Conservation (phyloP, 2,329 filamentous ascomycete species). For the Ceratocystis ficicola region DNA sequence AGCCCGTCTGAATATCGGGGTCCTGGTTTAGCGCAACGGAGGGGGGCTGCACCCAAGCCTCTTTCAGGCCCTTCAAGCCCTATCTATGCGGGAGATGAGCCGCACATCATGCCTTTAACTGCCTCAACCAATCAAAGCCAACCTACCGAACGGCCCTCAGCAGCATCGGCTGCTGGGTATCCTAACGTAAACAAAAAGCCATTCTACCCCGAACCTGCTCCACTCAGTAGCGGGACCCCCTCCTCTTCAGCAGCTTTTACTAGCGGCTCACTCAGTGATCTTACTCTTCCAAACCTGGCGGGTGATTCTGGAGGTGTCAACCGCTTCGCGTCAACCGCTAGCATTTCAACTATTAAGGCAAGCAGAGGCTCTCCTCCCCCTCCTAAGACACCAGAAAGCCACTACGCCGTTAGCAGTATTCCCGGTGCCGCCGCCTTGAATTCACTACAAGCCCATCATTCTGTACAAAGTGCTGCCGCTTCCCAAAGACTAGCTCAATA, state of each 20-base stretch:
- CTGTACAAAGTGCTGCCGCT: slow-evolving; percentile 59
- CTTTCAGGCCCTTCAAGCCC: slow-evolving; percentile 72
- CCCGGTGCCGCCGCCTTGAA: slow-evolving; percentile 73
- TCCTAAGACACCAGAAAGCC: slow-evolving; percentile 81
- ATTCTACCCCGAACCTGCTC: slow-evolving; percentile 48
- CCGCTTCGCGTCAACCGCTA: slow-evolving; percentile 67
- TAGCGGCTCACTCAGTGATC: slow-evolving; percentile 24
- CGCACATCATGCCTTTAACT: slow-evolving; percentile 58
- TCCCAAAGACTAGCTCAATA: slow-evolving; percentile 74
- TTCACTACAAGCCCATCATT: slow-evolving; percentile 41
- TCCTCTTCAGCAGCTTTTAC: slow-evolving; percentile 25
- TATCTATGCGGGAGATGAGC: slow-evolving; percentile 60
- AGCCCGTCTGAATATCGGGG: slow-evolving; percentile 45
- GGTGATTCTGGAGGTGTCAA: slow-evolving; percentile 40
- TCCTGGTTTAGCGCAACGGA: slow-evolving; percentile 63
- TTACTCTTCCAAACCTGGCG: slow-evolving; percentile 31
- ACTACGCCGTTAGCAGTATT: slow-evolving; percentile 84
- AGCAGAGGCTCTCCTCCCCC: slow-evolving; percentile 88
- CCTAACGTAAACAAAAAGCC: slow-evolving; percentile 40
- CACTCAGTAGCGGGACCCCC: background rate
- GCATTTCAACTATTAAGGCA: slow-evolving; percentile 82
- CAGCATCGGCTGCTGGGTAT: slow-evolving; percentile 24
- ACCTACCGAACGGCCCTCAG: slow-evolving; percentile 23
- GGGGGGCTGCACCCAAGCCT: slow-evolving; percentile 69
- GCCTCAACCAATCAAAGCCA: slow-evolving; percentile 33